Percentiles rank a stretch among this genome's conserved stretches.
phyloP scores from a whole-genome alignment of 2,329 filamentous ascomycete species.

The Biscogniauxia mediterranea region DNA sequence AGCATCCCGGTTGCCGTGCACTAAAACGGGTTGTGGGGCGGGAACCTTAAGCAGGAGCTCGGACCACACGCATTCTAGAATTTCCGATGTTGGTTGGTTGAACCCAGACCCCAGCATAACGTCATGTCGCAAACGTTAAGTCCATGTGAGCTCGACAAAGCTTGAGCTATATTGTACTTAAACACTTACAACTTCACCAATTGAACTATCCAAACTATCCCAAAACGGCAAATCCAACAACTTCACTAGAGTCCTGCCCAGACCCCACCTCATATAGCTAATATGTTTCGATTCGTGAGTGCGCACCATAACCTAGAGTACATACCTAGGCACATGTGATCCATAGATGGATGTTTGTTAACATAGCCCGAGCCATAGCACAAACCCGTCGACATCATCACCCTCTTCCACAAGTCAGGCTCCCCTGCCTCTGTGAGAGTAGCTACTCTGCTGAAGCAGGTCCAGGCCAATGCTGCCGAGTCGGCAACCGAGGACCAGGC shows the following conservation, averaged over 20 bases:
- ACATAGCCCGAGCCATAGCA: conserved; percentile 44
- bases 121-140: background rate
- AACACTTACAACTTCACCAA: conserved; percentile 9
- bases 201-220: conserved; percentile 15
- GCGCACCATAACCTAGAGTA: background rate
- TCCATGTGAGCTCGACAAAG: conserved; percentile 14
- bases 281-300: conserved; percentile 25
- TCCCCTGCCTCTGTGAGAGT: conserved; percentile 71
- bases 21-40: too few species aligned
- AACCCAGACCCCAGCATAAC: background rate
- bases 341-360: conserved; percentile 6
- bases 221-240: conserved; percentile 19
- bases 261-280: background rate
- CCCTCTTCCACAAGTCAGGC: conserved; percentile 87
- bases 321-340: background rate
- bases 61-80: background rate
- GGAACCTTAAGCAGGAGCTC: background rate
- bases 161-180: conserved; percentile 7
- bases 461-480: conserved; percentile 65
- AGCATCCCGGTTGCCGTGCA: too few species aligned
- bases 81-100: background rate
- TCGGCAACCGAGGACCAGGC: conserved; percentile 74
- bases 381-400: conserved; percentile 86
- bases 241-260: conserved; percentile 1
- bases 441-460: conserved; percentile 75